A percentile compares a stretch with the other conserved stretches of the same genome.
These are phyloP conservation scores for maize (Zea mays) DNA, from an alignment of 176 grass and related monocot genomes.

Conservation along the genomic window DNA sequence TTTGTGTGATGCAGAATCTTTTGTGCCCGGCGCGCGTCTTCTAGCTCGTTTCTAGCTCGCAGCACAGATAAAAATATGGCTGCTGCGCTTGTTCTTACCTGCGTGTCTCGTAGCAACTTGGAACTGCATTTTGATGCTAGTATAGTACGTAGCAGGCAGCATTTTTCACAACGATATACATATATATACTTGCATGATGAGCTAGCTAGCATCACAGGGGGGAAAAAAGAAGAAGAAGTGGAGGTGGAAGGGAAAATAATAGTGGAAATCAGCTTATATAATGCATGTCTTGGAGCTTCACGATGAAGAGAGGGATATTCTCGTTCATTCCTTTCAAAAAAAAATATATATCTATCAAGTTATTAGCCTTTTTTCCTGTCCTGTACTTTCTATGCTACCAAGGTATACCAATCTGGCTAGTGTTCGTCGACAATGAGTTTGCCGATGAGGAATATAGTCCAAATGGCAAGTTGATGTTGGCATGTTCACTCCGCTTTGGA, in stretches of 20 bases:
- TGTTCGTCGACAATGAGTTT: slow-evolving; percentile 1
- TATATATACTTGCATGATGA: background rate
- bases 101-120: slow-evolving; percentile 51
- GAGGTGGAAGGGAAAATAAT: background rate
- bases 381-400: background rate
- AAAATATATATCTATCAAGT: background rate
- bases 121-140: slow-evolving; percentile 36
- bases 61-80: slow-evolving; percentile 33
- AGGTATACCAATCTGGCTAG: slow-evolving; percentile 4
- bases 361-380: slow-evolving; percentile 18
- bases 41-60: slow-evolving; percentile 11
- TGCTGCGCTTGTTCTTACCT: slow-evolving; percentile 48
- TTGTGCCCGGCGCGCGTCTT: slow-evolving; percentile 5
- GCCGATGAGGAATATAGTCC: background rate
- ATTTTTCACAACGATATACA: slow-evolving; percentile 1
- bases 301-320: background rate
- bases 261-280: background rate
- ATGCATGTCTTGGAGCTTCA: slow-evolving; percentile 3
- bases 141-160: background rate
- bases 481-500: background rate
- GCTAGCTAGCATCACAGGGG: background rate
- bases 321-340: background rate
- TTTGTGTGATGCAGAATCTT: slow-evolving; percentile 50
- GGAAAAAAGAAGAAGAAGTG: background rate
- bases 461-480: slow-evolving; percentile 16